Conservation (phyloP, 306 rosid species). For the Hippophae tibetana region DNA sequence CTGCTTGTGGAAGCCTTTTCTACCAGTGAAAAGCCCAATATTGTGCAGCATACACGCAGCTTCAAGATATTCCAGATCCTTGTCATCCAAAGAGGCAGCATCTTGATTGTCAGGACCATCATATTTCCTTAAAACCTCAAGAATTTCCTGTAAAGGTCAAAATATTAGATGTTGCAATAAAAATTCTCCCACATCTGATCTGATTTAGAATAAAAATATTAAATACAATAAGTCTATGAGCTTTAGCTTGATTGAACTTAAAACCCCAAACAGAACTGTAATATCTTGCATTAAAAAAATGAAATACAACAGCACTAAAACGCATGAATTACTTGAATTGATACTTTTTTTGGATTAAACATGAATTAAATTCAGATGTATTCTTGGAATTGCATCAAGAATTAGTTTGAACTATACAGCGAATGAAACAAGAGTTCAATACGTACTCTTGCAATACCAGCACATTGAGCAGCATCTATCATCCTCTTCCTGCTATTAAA, state of each 20-base stretch:
- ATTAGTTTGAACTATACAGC: neutral
- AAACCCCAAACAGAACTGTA: neutral
- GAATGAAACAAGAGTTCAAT: neutral
- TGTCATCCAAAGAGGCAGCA: constrained; percentile 17
- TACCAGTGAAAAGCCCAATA: constrained; percentile 23
- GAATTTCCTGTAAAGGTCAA: constrained; percentile 24
- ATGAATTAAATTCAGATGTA: too few species aligned
- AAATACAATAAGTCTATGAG: neutral
- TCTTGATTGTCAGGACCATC: constrained; percentile 5
- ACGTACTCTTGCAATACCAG: constrained; percentile 22
- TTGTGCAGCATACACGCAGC: constrained; percentile 33
- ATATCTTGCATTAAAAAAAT: too few species aligned
- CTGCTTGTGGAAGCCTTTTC: constrained; percentile 33
- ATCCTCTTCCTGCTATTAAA: constrained; percentile 26
- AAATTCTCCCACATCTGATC: neutral
- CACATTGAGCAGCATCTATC: constrained; percentile 22
- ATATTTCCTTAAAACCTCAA: constrained; percentile 25
- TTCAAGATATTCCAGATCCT: constrained; percentile 35
- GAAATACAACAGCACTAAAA: too few species aligned
- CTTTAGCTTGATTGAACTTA: neutral
- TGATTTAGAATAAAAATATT: neutral
- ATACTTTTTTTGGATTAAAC: too few species aligned
- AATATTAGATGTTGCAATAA: neutral
- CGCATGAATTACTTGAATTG: too few species aligned
- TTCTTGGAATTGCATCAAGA: neutral